phyloP scores from a whole-genome alignment of 2,329 filamentous ascomycete genomes.

The Monosporascus ibericus region DNA sequence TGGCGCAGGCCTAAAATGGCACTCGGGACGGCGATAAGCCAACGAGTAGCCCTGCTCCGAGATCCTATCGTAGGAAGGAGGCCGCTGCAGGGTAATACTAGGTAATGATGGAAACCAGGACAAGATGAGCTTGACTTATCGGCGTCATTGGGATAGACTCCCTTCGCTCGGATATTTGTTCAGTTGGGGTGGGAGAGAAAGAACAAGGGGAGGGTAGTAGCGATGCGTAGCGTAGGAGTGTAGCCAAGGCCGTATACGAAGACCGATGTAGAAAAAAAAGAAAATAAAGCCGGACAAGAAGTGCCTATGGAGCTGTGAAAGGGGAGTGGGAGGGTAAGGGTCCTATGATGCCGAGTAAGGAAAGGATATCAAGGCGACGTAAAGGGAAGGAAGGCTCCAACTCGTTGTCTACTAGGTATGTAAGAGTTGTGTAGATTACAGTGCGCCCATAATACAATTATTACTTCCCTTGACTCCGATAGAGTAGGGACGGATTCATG shows the following conservation, averaged over 20 bases:
- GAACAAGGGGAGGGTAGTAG: neutral
- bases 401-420: too few relatives aligned
- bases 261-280: neutral
- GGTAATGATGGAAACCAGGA: slow-evolving; percentile 47
- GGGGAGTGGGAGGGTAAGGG: too few relatives aligned
- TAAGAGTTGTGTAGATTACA: too few relatives aligned
- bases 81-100: slow-evolving; percentile 24
- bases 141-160: slow-evolving; percentile 42
- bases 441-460: too few relatives aligned
- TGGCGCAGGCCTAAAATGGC: neutral
- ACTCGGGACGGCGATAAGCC: neutral
- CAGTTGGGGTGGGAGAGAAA: neutral
- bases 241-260: neutral
- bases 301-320: too few relatives aligned
- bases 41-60: neutral
- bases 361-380: too few relatives aligned
- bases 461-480: too few relatives aligned
- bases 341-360: too few relatives aligned
- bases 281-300: too few relatives aligned
- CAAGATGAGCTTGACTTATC: slow-evolving; percentile 54
- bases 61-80: neutral
- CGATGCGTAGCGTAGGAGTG: neutral
- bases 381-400: too few relatives aligned
- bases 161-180: neutral
- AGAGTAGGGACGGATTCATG: too few relatives aligned